Base-by-base conservation (phyloP, 2,329 filamentous ascomycete genomes). In the Rugonectria rugulosa region DNA sequence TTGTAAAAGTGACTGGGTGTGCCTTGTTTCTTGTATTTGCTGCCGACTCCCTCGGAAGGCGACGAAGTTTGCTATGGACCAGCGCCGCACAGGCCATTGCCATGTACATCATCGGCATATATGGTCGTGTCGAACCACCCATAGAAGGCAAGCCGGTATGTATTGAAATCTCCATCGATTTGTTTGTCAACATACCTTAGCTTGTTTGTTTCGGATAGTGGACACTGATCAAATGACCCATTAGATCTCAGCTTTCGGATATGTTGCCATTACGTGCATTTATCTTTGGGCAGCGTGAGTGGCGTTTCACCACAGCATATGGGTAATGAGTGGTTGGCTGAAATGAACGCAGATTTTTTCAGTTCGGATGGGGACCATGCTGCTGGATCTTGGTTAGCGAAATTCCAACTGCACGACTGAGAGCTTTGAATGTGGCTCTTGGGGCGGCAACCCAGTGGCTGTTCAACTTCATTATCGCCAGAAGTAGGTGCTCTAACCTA, bases 91-190 rank as follows among this genome's bases (percentile, higher is more conserved):
- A 88, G 74, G 86, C 80, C 8, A 60, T 80, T 14, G 79, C 82
- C 60, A 88, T 91, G 84, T 84, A 86, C 71, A 86, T 90, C 68
- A 85, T 91, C 55, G 88, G 87, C n/a, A 79, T 89, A 49, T 91
- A 90, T 67, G 83, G 89, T 44, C 80, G 86, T 34, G 81, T 87
- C 50, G 75, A 81, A 53, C 84, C 86, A 0, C 88, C 88, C 0
- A 67, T 83, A 3, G 64, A 70, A 4, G 84, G 81, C 10, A 67
- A 75, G 2, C 66, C 77, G 4, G 85, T 76, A 61, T 63, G 70
- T 68, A 11, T 32, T 32, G 32, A 6, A 27, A 27, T 8, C 9
- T 21, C 5, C 17, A 6, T 32, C n/a, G 15, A 23, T 21, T n/a
- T n/a, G n/a, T n/a, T n/a, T n/a, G n/a, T n/a, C n/a, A n/a, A n/a